Base-by-base conservation (phyloP, 306 rosid genomes). In the Cucurbita ficifolia region DNA sequence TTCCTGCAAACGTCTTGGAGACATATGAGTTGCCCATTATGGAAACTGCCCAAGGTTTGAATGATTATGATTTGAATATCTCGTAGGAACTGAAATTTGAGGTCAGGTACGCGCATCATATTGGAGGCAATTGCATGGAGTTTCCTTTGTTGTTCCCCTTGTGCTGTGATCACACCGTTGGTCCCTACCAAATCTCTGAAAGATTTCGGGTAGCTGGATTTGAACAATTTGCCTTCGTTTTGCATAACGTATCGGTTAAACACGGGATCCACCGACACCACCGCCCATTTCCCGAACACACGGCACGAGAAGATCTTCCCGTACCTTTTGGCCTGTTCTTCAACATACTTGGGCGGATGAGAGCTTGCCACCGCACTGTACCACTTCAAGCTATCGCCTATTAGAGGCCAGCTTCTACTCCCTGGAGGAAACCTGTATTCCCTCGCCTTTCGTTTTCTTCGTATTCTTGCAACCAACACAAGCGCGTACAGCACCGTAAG, bases 341-440 rank as follows among this genome's bases (percentile, higher is more conserved):
- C 92, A 40, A 93, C 97, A 76, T 86, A 93, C 10, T 75, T 83
- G 48, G 92, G 89, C 51, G 98, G 98, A 52, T 93, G 96, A 72
- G 97, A 87, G 70, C 96, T 86, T 65, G 97, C 90, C 73, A 90
- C 97, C 40, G 98, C 96, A 73, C 85, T 83, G 80, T 90, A 88
- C 98, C 97, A 93, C 62, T 79, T 83, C 80, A 90, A 77, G 86
- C 97, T 93, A 76, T 93, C 97, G 33, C 98, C 98, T 7, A 93
- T 85, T 67, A 93, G 51, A 43, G 97, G 97, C 97, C 97, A 93
- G 0, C 98, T 87, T 83, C 88, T 89, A 68, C 96, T 85, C 68
- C 98, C 98, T 0, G 98, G 90, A 13, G 98, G 98, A 71, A 90
- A 80, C 76, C 77, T 80, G 72, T 39, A 39, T 43, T 5, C 1